Evolutionary conservation across 306 rosid genomes (phyloP), one percentile per base, ranked within the genome.

Genomic region (Rosa multiflora): DNA sequence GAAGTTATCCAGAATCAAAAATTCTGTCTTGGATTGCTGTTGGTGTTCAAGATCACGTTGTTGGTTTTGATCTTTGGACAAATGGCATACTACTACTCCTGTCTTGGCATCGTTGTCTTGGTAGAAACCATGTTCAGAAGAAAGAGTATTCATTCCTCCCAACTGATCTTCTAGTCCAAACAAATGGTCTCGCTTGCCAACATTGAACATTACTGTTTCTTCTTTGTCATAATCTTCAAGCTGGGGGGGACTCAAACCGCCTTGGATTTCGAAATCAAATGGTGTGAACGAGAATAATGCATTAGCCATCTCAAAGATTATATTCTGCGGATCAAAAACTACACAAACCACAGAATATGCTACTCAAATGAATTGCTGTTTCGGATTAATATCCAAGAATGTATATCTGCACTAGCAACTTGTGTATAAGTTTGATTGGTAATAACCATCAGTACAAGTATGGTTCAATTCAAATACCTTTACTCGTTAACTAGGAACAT

Each of bases 221-320:
- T 73, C 67, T 62, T 64, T 81, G 70, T 73, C 76, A 55, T 61
- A 39, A 64, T 73, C 85, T 79, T 81, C 72, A 56, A 74, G 21
- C 59, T 75, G 70, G 56, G 86, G 74, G 55, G 86, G 74, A 46
- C 53, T 73, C 81, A 47, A 76, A 74, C 51, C 81, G 59, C 48
- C 75, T 8, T 67, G 79, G 80, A 80, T 47, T 55, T 79, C 89
- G 47, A 81, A 88, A 79, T 80, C 82, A 59, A 84, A 85, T 20
- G 87, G 80, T 17, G 86, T 15, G 78, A 78, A 55, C 46, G 83
- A 72, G 84, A 85, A 84, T 23, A 55, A 83, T 42, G 43, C 80
- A 40, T 78, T 64, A 39, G 66, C 81, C 94, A 89, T 88, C 51
- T 70, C 12, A 52, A 0, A 39, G 29, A 62, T 4, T 14, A 59